Evolutionary conservation across 495 filamentous ascomycete species (phyloP).

Genomic region (Penicillium canariense): DNA sequence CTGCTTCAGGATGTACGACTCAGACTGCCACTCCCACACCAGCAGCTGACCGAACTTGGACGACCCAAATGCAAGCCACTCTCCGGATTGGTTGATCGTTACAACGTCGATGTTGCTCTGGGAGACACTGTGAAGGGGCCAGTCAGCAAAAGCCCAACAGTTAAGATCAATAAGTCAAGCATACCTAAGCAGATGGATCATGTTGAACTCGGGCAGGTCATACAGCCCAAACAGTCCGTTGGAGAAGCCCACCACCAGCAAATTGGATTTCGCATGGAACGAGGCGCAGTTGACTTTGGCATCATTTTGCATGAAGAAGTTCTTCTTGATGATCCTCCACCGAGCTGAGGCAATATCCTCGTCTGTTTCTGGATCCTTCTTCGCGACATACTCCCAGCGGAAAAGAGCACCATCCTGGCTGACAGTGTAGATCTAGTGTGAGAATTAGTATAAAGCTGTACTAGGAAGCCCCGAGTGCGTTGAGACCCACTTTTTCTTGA

Average conservation of each 20-base stretch:
- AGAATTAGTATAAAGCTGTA: constrained; percentile 43
- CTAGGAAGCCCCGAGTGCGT: constrained; percentile 36
- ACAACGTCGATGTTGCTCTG: constrained; percentile 94
- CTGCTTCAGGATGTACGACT: constrained; percentile 98
- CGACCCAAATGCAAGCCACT: constrained; percentile 98
- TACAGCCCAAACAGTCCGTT: constrained; percentile 91
- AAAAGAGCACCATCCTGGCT: constrained; percentile 68
- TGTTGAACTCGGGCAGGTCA: constrained; percentile 95
- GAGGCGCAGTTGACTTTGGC: constrained; percentile 84
- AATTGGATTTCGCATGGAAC: constrained; percentile 80
- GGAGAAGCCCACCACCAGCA: constrained; percentile 91
- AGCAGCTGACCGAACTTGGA: constrained; percentile 91
- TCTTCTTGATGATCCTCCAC: constrained; percentile 83
- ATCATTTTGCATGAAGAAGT: constrained; percentile 90
- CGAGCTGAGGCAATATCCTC: constrained; percentile 59
- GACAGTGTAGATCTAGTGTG: constrained; percentile 66
- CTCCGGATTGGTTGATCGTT: constrained; percentile 86
- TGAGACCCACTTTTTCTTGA: constrained; percentile 65
- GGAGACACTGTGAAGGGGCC: constrained; percentile 65
- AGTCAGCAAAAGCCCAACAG: constrained; percentile 27
- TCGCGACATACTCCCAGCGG: constrained; percentile 58
- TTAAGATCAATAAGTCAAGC: not conserved
- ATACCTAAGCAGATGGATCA: constrained; percentile 79
- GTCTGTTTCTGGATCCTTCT: constrained; percentile 57
- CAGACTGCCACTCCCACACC: constrained; percentile 99